Evolutionary conservation across 192 early-diverging fungal genomes (phyloP).

Genomic region (Phlyctochytrium planicorne): DNA sequence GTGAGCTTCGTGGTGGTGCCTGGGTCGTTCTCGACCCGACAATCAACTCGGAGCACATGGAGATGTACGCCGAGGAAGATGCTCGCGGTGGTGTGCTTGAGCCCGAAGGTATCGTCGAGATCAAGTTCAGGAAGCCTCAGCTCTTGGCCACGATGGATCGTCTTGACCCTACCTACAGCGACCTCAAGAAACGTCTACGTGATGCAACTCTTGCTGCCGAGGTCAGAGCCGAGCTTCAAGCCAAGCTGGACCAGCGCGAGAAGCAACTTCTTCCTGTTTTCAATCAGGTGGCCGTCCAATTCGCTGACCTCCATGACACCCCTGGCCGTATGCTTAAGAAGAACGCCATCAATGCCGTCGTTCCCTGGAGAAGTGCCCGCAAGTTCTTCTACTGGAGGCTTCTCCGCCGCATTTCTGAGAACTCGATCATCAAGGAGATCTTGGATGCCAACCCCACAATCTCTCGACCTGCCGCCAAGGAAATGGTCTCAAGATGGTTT

Average conservation of each 20-base stretch:
- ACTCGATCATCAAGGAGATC: constrained; percentile 65
- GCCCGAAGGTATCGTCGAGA: constrained; percentile 96
- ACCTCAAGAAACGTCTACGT: constrained; percentile 57
- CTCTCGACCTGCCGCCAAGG: constrained; percentile 51
- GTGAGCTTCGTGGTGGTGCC: constrained; percentile 96
- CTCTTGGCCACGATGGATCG: constrained; percentile 91
- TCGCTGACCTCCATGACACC: constrained; percentile 97
- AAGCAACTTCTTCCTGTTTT: constrained; percentile 85
- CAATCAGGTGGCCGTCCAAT: constrained; percentile 90
- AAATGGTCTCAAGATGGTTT: constrained; percentile 67
- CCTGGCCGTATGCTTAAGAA: constrained; percentile 96
- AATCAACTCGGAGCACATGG: constrained; percentile 97
- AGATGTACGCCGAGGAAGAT: constrained; percentile 96
- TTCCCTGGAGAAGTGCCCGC: constrained; percentile 80
- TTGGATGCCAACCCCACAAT: constrained; percentile 49
- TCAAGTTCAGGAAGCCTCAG: constrained; percentile 96
- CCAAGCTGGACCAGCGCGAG: constrained; percentile 77
- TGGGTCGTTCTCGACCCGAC: constrained; percentile 98
- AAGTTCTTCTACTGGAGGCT: constrained; percentile 93
- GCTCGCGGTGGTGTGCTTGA: constrained; percentile 94
- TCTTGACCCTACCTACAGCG: constrained; percentile 74
- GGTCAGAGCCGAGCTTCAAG: constrained; percentile 67
- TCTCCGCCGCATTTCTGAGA: constrained; percentile 76
- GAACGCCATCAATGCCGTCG: constrained; percentile 74
- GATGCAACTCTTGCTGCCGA: constrained; percentile 53